Conservation (phyloP, 495 filamentous ascomycete genomes). For the Corynascus novoguineensis region DNA sequence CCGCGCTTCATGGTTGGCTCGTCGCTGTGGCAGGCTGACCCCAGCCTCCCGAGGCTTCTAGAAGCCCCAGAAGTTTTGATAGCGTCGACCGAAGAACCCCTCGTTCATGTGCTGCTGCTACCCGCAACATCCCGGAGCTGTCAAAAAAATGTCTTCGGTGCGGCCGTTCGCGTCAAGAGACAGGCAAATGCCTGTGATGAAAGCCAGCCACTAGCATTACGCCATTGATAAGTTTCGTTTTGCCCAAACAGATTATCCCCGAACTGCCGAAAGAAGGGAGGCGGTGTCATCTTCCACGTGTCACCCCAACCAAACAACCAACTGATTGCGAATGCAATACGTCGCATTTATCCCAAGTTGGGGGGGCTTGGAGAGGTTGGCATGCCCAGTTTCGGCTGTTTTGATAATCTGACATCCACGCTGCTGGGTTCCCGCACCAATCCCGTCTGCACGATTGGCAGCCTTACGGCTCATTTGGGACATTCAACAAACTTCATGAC, state of each 20-base stretch:
- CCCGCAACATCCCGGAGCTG: no score
- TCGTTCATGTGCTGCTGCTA: no score
- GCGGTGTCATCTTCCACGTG: constrained; percentile 6
- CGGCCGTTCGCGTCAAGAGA: no score
- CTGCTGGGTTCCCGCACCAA: constrained; percentile 3
- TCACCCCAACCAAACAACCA: not conserved
- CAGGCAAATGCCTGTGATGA: no score
- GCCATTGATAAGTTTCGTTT: not conserved
- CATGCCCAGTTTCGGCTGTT: constrained; percentile 2
- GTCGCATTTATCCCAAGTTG: constrained; percentile 1
- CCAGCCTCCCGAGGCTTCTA: constrained; percentile 9
- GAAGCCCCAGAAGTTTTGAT: constrained; percentile 6
- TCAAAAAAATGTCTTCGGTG: no score
- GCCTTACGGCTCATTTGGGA: constrained; percentile 10
- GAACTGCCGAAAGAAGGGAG: not conserved
- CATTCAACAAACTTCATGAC: not conserved
- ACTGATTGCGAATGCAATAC: constrained; percentile 7
- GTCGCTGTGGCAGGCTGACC: not conserved
- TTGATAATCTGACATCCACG: not conserved
- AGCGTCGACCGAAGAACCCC: no score
- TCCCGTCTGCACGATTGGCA: constrained; percentile 2
- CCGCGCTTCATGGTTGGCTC: not conserved
- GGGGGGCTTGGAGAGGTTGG: not conserved
- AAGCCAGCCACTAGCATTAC: not conserved
- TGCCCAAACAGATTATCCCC: not conserved